Evolutionary conservation across 495 filamentous ascomycete species (phyloP).

Genomic region (Aspergillus steynii): DNA sequence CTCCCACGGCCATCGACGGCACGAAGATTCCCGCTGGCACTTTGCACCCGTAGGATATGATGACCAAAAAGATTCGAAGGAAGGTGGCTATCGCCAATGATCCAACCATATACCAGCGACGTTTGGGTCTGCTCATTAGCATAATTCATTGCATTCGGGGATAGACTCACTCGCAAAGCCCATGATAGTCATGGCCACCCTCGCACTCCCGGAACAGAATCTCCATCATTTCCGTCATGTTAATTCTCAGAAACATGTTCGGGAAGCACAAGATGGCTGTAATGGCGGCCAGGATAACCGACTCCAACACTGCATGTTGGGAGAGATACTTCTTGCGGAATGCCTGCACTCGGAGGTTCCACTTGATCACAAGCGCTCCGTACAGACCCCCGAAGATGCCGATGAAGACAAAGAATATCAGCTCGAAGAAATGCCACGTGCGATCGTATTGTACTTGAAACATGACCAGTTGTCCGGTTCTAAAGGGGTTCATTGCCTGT

Average conservation of each 20-base stretch:
- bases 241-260: conserved; percentile 92
- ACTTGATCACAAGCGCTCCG: conserved; percentile 97
- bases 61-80: conserved; percentile 80
- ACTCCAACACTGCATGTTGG: conserved; percentile 84
- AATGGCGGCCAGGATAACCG: conserved; percentile 74
- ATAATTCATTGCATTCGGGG: not conserved
- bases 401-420: conserved; percentile 87
- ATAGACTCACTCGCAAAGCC: conserved; percentile 73
- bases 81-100: conserved; percentile 81
- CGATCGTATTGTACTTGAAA: conserved; percentile 97
- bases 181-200: conserved; percentile 86
- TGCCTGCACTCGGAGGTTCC: conserved; percentile 88
- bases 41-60: conserved; percentile 97
- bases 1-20: conserved; percentile 96
- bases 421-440: conserved; percentile 96
- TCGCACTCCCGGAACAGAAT: conserved; percentile 95
- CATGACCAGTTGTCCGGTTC: conserved; percentile 99
- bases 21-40: conserved; percentile 97
- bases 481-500: conserved; percentile 90
- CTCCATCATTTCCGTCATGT: conserved; percentile 99
- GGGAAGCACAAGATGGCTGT: conserved; percentile 94
- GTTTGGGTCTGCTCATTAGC: conserved; percentile 47
- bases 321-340: conserved; percentile 94
- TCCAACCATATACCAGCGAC: conserved; percentile 76
- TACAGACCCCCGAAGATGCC: conserved; percentile 95